Conservation (phyloP, 2,329 filamentous ascomycete genomes). For the Aspergillus sp. region DNA sequence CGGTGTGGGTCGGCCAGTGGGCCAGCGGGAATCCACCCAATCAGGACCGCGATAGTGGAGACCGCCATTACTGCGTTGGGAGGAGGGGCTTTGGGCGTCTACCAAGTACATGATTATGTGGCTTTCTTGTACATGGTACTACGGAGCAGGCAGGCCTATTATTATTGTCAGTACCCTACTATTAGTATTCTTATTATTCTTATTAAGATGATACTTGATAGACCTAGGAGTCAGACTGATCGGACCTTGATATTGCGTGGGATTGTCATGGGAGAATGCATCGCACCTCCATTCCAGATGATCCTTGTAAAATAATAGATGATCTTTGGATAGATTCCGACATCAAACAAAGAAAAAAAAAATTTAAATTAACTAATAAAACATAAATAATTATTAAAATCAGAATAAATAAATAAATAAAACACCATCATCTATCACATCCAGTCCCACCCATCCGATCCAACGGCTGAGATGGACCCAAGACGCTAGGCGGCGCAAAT, state of each 20-base stretch:
- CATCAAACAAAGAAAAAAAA: not conserved
- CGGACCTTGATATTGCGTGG: no score
- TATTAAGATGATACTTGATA: no score
- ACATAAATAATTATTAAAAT: not conserved
- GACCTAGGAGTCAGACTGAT: no score
- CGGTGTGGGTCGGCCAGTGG: constrained; percentile 10
- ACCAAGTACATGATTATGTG: constrained; percentile 8
- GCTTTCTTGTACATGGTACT: constrained; percentile 1
- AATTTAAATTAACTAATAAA: not conserved
- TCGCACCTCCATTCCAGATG: no score
- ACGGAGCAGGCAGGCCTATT: no score
- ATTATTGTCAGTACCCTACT: no score
- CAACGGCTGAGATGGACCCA: constrained; percentile 20
- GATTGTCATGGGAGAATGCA: no score
- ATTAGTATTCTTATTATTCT: no score
- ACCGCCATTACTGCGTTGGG: constrained; percentile 10
- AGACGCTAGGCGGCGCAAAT: constrained; percentile 16
- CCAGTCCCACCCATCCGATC: constrained; percentile 16
- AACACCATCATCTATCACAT: constrained; percentile 12
- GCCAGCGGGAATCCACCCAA: constrained; percentile 20
- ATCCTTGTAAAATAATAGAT: no score
- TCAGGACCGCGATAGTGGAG: constrained; percentile 4
- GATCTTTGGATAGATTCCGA: no score
- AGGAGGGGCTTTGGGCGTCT: constrained; percentile 13
- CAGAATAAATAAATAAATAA: constrained; percentile 8